Evolutionary conservation across 441 rosid genomes (phyloP), one percentile per base, ranked within the genome.

Genomic region (Dalechampia spathulata): DNA sequence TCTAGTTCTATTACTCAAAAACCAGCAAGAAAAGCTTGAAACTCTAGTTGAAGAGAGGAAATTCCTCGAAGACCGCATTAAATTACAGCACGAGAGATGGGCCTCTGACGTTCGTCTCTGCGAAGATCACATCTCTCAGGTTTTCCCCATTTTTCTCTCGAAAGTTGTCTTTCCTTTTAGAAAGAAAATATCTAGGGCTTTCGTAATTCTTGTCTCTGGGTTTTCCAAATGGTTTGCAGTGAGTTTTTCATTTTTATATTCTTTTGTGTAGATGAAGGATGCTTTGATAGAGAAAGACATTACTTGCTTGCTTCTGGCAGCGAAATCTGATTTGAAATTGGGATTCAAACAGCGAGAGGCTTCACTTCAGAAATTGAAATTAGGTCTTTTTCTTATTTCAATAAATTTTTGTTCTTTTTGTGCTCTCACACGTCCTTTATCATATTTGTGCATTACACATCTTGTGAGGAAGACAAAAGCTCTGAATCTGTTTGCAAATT

Each of bases 1-100:
- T 28, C 40, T 83, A 52, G 81, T 87, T 20, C 71, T 80, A 40
- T 64, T 82, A 40, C 45, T 92, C 30, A 71, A 74, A 42, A 63
- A 73, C 52, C 86, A 80, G 62, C 88, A 86, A 54, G 72, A 76
- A 28, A 85, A 85, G 83, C 77, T 86, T 38, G 61, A 70, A 40
- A 63, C 80, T 26, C 80, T 92, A 16, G 63, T 81, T 19, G 59
- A 70, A 64, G 81, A 89, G 62, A 75, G 83, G 71, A 80, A 76
- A 60, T 32, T 71, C n/a, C 69, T 92, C 2, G 86, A 80, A 77
- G 88, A 72, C 55, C 80, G 61, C n/a, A 52, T 86, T 44, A 80
- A 65, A 14, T 66, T 59, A 47, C 78, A 68, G 47, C 72, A 77
- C 20, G 74, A 78, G 1, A 55, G 72, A 19, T 78, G 87, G 85